Evolutionary conservation across 78 protist species (phyloP).

Genomic region (Speleostelium caveatum): DNA sequence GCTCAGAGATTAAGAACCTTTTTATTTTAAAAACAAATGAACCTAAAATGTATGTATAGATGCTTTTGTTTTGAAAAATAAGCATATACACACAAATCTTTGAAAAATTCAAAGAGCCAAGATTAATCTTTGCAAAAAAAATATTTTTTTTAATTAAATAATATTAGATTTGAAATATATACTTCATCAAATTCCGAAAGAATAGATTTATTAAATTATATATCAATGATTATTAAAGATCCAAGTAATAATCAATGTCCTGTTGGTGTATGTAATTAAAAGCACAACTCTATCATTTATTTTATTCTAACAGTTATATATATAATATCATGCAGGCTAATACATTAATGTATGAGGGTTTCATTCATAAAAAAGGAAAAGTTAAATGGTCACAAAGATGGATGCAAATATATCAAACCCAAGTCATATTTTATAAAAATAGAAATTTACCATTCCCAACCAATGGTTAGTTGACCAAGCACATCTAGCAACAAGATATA

Average conservation of each 20-base stretch:
- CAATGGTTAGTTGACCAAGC: conserved; percentile 12
- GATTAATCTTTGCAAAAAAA: neutral
- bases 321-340: neutral
- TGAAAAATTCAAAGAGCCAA: neutral
- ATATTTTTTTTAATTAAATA: no score
- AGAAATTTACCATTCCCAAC: conserved; percentile 26
- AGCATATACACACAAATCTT: no score
- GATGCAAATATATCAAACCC: conserved; percentile 32
- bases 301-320: no score
- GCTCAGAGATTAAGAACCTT: neutral
- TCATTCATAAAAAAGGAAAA: conserved; percentile 48
- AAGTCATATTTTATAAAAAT: conserved; percentile 34
- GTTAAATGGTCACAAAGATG: conserved; percentile 56
- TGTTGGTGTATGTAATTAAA: neutral
- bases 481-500: no score
- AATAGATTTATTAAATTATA: conserved; percentile 2
- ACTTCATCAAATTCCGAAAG: conserved; percentile 12
- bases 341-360: conserved; percentile 16
- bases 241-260: conserved; percentile 19
- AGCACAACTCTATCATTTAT: no score
- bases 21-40: conserved; percentile 35
- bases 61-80: no score
- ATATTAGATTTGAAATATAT: conserved; percentile 49
- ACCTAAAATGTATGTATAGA: conserved; percentile 22
- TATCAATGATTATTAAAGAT: neutral